These are phyloP conservation scores for Arachnopeziza araneosa DNA, from an alignment of 2,329 filamentous ascomycete species.

Conservation along the genomic window DNA sequence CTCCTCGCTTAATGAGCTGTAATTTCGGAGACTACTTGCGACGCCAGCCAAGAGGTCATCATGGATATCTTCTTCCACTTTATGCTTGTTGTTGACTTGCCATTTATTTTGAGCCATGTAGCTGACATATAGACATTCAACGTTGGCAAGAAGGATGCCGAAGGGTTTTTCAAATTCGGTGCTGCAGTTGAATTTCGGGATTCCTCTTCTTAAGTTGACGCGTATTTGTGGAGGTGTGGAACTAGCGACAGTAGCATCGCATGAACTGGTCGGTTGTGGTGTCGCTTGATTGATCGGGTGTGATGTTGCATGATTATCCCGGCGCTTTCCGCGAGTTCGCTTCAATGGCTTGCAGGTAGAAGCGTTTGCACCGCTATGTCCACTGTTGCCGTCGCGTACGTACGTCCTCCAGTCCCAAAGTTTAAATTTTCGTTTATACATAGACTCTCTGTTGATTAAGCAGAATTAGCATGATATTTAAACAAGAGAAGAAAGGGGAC, in stretches of 20 bases:
- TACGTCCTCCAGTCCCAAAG: not conserved
- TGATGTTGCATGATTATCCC: not conserved
- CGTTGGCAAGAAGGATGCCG: conserved; percentile 22
- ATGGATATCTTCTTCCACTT: conserved; percentile 7
- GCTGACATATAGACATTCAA: conserved; percentile 2
- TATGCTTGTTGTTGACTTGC: not conserved
- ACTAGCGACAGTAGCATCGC: too few species aligned
- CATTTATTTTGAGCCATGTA: not conserved
- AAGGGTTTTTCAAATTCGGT: not conserved
- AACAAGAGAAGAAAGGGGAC: not conserved
- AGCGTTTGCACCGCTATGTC: not conserved
- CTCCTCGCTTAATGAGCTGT: not conserved
- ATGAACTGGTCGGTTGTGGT: too few species aligned
- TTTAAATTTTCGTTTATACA: not conserved
- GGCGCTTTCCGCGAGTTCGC: not conserved
- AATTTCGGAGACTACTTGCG: not conserved
- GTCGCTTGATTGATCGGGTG: too few species aligned
- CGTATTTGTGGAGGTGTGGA: not conserved
- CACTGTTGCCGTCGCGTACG: not conserved
- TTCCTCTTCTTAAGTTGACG: not conserved
- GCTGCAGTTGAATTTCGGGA: not conserved
- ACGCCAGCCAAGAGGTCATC: conserved; percentile 3
- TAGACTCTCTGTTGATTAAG: not conserved
- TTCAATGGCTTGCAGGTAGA: not conserved
- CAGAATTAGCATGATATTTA: not conserved